Evolutionary conservation across 1,284 basidiomycete species (phyloP).

Genomic region (Gomphus bonarii): DNA sequence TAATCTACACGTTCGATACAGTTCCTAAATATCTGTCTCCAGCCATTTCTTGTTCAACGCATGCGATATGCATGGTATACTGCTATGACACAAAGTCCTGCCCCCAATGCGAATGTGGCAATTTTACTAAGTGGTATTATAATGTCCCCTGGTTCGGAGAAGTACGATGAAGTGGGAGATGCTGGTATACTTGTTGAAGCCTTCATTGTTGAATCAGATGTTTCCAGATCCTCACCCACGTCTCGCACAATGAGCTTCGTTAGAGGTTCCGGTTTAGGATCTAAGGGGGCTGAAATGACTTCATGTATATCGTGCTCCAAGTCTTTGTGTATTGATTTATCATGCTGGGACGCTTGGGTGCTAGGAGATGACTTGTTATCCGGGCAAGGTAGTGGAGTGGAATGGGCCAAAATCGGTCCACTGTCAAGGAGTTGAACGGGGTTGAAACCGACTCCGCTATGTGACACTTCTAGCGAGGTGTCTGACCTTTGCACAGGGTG

Average conservation of each 20-base stretch:
- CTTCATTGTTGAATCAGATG: not conserved
- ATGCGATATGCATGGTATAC: not conserved
- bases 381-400: not conserved
- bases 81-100: not conserved
- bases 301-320: not conserved
- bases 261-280: no score
- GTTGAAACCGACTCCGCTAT: not conserved
- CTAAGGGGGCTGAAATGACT: no score
- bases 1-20: not conserved
- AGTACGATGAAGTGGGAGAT: not conserved
- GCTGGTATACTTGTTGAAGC: not conserved
- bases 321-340: not conserved
- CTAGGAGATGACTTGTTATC: not conserved
- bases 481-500: not conserved
- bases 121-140: not conserved
- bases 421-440: not conserved
- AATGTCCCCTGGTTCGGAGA: not conserved
- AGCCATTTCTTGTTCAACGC: not conserved
- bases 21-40: not conserved
- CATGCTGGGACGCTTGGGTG: not conserved
- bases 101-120: not conserved
- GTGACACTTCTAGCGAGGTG: not conserved
- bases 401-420: not conserved
- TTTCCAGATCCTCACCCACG: not conserved
- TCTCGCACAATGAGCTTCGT: not conserved